phyloP scores from a whole-genome alignment of 169 alveolate species.

The Cryptosporidium tyzzeri region DNA sequence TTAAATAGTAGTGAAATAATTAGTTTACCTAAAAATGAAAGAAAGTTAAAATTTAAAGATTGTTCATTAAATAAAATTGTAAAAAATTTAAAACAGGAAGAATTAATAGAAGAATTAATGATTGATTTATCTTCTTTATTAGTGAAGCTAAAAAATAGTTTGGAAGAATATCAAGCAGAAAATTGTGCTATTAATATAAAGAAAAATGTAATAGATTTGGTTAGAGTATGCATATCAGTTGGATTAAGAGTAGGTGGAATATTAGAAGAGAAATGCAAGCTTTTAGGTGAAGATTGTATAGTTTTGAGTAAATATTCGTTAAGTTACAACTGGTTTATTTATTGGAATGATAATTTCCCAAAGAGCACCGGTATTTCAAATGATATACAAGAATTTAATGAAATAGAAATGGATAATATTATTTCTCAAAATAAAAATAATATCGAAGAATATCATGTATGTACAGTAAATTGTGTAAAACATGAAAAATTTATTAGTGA shows the following conservation, averaged over 20 bases:
- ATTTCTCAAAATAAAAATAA: not conserved
- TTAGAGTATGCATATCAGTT: slow-evolving; percentile 66
- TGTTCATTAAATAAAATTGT: not conserved
- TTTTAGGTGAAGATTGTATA: slow-evolving; percentile 14
- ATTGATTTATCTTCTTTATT: slow-evolving; percentile 57
- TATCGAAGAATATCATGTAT: slow-evolving; percentile 23
- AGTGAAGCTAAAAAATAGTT: slow-evolving; percentile 21
- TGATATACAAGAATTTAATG: slow-evolving; percentile 37
- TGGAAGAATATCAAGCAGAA: slow-evolving; percentile 13
- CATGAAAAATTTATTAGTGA: slow-evolving; percentile 57
- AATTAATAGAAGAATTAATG: slow-evolving; percentile 54
- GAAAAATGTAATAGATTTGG: slow-evolving; percentile 18
- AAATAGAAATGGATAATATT: not conserved
- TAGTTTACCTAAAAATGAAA: not conserved
- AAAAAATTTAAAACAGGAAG: not conserved
- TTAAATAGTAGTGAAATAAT: not conserved
- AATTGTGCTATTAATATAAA: not conserved
- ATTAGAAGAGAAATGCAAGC: slow-evolving; percentile 31
- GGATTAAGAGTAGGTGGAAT: slow-evolving; percentile 41
- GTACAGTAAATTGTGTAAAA: slow-evolving; percentile 47
- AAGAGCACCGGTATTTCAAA: not conserved
- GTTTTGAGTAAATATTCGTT: slow-evolving; percentile 22
- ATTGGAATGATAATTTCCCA: slow-evolving; percentile 60
- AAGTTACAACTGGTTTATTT: slow-evolving; percentile 53
- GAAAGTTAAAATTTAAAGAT: not conserved